Evolutionary conservation across 495 filamentous ascomycete genomes (phyloP).

Genomic region (Aspergillus ostianus): DNA sequence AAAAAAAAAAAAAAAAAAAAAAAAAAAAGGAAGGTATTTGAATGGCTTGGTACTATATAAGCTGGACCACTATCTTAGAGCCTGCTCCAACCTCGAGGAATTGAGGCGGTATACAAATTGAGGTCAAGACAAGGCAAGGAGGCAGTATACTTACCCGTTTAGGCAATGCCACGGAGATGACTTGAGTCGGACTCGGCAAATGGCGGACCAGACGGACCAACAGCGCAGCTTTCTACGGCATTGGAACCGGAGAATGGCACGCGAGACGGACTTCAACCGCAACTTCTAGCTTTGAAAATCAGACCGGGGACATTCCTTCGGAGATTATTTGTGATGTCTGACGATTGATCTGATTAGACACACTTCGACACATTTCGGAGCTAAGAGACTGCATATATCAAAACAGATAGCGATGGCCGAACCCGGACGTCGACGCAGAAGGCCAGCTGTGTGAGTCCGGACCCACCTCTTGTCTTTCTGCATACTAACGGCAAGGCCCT

Average conservation of each 20-base stretch:
- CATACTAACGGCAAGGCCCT: conserved; percentile 9
- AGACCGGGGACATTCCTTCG: not conserved
- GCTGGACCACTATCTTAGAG: not conserved
- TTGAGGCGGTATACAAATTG: too few relatives aligned
- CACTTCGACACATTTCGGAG: not conserved
- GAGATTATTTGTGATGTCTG: not conserved
- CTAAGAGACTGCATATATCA: not conserved
- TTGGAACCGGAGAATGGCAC: not conserved
- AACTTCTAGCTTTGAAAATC: not conserved
- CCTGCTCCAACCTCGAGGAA: not conserved
- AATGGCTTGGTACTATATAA: too few relatives aligned
- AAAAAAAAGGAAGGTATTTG: too few relatives aligned
- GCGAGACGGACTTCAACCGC: not conserved
- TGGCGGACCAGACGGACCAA: conserved; percentile 27
- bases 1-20: too few relatives aligned
- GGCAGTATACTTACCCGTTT: not conserved
- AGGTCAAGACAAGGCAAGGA: not conserved
- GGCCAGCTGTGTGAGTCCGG: conserved; percentile 43
- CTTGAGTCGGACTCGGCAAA: conserved; percentile 22
- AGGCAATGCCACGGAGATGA: not conserved
- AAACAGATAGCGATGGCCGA: conserved; percentile 25
- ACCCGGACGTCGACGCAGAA: conserved; percentile 43
- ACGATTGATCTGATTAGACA: not conserved
- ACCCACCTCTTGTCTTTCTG: not conserved
- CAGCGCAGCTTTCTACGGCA: conserved; percentile 17